Conservation (phyloP, 1,284 basidiomycete species). For the Calocybe gambosa region DNA sequence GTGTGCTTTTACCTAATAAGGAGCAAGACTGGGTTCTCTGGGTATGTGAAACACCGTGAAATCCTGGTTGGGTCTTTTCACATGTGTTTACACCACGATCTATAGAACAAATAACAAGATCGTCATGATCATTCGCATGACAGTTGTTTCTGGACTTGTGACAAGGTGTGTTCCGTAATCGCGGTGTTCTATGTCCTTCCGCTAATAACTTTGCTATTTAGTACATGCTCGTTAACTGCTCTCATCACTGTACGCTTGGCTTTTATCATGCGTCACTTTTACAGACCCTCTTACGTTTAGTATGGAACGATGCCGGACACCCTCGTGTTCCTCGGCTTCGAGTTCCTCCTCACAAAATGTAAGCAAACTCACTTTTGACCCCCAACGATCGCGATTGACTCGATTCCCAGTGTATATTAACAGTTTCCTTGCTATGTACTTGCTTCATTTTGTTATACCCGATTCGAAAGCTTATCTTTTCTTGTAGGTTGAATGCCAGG, state of each 20-base stretch:
- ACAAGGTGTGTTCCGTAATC: constrained; percentile 17
- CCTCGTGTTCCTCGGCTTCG: constrained; percentile 22
- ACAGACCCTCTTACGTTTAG: constrained; percentile 5
- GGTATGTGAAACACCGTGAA: constrained; percentile 9
- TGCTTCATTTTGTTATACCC: not conserved
- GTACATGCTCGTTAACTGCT: constrained; percentile 20
- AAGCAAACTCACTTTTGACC: not conserved
- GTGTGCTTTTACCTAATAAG: constrained; percentile 25
- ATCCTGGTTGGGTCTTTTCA: not conserved
- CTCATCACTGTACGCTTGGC: constrained; percentile 19
- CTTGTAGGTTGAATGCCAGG: constrained; percentile 22
- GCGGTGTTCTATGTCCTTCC: not conserved
- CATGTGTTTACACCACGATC: not conserved
- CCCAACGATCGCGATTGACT: not conserved
- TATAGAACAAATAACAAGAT: constrained; percentile 21
- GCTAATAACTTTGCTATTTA: constrained; percentile 6
- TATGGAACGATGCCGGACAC: constrained; percentile 20
- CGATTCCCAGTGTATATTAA: constrained; percentile 19
- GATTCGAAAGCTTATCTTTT: not conserved
- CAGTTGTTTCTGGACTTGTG: constrained; percentile 19
- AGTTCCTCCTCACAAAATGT: constrained; percentile 21
- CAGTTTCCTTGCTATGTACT: constrained; percentile 21
- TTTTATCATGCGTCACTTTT: not conserved
- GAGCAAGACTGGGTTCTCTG: constrained; percentile 20
- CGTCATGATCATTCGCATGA: constrained; percentile 20